Base-by-base conservation (phyloP, 208 protist genomes). In the Tritrichomonas musculus region DNA sequence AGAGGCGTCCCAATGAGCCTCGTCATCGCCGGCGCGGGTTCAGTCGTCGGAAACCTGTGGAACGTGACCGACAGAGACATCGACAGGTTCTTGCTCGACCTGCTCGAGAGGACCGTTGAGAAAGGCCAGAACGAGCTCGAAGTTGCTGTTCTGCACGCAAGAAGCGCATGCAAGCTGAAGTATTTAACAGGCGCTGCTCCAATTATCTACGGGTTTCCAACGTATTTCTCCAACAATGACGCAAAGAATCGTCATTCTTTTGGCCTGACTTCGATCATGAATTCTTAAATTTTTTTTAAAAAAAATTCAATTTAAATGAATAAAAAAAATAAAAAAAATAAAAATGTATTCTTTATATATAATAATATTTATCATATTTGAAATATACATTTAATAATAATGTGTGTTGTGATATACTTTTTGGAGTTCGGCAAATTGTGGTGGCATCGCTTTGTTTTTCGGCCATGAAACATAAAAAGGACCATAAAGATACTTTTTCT, bases 51-150 rank as follows among this genome's bases (percentile, higher is more conserved):
- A 3, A 64, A 64, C 3, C 33, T 92, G 9, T 92, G 88, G 88
- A 69, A 92, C 47, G 88, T 92, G 14, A 92, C 88, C 2, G 88
- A 92, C 39, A 41, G 55, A 39, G 88, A 92, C n/a, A 92, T 92
- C 33, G 88, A 92, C 36, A 92, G 55, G 72, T 92, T 92, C 55
- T 33, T 69, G 39, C 50, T 30, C 4, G 55, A 13, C 17, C 14
- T 92, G 9, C 55, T 92, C 0, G 55, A 92, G 20, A 60, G 53
- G 17, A 53, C 27, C 11, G 41, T 88, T 11, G 72, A 66, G 25
- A 69, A 66, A 41, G 82, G 50, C 69, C 55, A 49, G 17, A 44
- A 25, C 25, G 33, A 44, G 0, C 33, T 92, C 8, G 57, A 69
- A 53, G 55, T 73, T n/a, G 88, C 55, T 17, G 50, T 92, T 27